These are phyloP conservation scores for Ascoidea tarda DNA, from an alignment of 805 yeast genomes.

Conservation along the genomic window DNA sequence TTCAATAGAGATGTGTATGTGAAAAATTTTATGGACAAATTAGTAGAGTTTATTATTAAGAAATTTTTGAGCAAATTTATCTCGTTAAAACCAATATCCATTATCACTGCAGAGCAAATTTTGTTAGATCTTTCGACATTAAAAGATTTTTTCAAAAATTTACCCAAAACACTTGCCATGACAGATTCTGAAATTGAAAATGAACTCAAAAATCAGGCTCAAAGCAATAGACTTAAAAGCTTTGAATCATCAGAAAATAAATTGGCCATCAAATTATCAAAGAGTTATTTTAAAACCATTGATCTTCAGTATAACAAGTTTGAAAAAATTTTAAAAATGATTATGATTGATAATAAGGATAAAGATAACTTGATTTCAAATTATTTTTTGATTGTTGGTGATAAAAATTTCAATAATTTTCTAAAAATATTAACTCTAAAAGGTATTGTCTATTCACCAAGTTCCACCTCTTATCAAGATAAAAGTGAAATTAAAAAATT, in stretches of 20 bases:
- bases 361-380: slow-evolving; percentile 43
- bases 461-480: slow-evolving; percentile 18
- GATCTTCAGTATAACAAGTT: slow-evolving; percentile 26
- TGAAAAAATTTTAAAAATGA: slow-evolving; percentile 54
- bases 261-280: slow-evolving; percentile 10
- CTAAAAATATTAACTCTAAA: slow-evolving; percentile 50
- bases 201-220: slow-evolving; percentile 13
- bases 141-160: slow-evolving; percentile 23
- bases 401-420: slow-evolving; percentile 48
- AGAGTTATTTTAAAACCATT: slow-evolving; percentile 27
- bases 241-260: slow-evolving; percentile 11
- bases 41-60: slow-evolving; percentile 48
- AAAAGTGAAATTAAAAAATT: slow-evolving; percentile 24
- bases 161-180: slow-evolving; percentile 11
- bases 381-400: slow-evolving; percentile 56
- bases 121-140: slow-evolving; percentile 56
- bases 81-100: slow-evolving; percentile 46
- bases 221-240: slow-evolving; percentile 8
- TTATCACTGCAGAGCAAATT: slow-evolving; percentile 59
- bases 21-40: slow-evolving; percentile 61
- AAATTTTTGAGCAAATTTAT: slow-evolving; percentile 45
- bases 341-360: slow-evolving; percentile 56
- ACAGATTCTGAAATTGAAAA: background rate
- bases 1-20: slow-evolving; percentile 59
- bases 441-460: slow-evolving; percentile 23